These are phyloP conservation scores for Hirschfeldia incana DNA, from an alignment of 345 rosid species.

Conservation along the genomic window DNA sequence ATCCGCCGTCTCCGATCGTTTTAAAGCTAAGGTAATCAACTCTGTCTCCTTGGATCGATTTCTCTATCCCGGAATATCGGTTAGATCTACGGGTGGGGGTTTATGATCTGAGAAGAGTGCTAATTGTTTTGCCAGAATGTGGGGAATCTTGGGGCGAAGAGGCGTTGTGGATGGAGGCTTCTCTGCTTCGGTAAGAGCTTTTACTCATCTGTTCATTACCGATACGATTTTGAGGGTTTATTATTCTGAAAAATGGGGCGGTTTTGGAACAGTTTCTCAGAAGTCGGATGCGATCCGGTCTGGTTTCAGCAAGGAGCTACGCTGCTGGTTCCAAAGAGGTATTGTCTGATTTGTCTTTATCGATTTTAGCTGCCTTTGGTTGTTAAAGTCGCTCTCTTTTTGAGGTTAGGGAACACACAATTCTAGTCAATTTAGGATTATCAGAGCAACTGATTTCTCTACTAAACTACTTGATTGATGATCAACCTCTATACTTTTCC, in stretches of 20 bases:
- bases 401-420: neutral
- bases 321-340: conserved; percentile 77
- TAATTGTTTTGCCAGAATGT: conserved; percentile 43
- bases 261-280: conserved; percentile 39
- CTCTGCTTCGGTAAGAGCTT: conserved; percentile 32
- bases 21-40: conserved; percentile 23
- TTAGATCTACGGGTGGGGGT: conserved; percentile 22
- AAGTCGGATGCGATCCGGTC: conserved; percentile 52
- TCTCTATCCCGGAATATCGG: neutral
- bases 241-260: neutral
- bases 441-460: neutral
- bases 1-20: conserved; percentile 28
- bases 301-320: conserved; percentile 52
- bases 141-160: conserved; percentile 57
- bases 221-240: conserved; percentile 11
- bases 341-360: neutral
- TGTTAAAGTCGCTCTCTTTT: neutral
- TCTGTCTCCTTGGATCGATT: neutral
- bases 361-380: too few relatives aligned
- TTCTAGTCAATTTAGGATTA: neutral
- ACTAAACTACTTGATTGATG: neutral
- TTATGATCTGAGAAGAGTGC: neutral
- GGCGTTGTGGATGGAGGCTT: conserved; percentile 43
- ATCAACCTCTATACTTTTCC: too few relatives aligned
- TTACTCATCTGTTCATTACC: neutral